Evolutionary conservation across 164 flowering plant species (phyloP), one percentile per base, ranked within the genome.

Genomic region (Sextonia rubra): DNA sequence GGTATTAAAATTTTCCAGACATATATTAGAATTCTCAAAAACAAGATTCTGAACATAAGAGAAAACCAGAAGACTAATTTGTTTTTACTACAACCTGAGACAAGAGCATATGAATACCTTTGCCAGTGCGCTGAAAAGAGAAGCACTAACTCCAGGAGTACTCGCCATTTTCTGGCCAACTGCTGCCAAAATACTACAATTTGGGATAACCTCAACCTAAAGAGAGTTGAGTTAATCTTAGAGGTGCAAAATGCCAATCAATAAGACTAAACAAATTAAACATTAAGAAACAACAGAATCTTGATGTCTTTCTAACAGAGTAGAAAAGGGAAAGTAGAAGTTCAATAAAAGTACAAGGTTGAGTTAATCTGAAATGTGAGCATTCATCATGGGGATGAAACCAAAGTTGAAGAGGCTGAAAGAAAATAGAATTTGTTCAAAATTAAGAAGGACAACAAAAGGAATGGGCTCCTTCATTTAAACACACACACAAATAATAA

Each of bases 101-200:
- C 55, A 26, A 25, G 47, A 70, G 56, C 71, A 67, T 26, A 32
- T 2, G 64, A 60, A 74, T 68, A 94, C 99, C 98, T 95, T 93
- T 24, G 98, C 99, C 69, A 95, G 85, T 52, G 99, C 99, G 82
- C 83, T 88, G 81, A 95, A 93, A 78, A 95, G 91, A 60, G 94
- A 87, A 69, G 98, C 97, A 83, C 99, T 90, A 70, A 95, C 99
- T 77, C 99, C 99, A 75, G 97, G 98, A 68, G 97, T 93, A 77
- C 97, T 93, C 0, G 97, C 97, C 99, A 95, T 95, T 82, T 85
- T 95, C 85, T 93, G 99, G 64, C 99, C 99, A 80, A 95, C 98
- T 37, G 97, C 82, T 47, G 99, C 97, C 83, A 95, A 85, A 77
- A 95, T 93, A 81, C 98, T 93, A 80, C 99, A 95, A 78, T 88